Evolutionary conservation across 345 rosid species (phyloP), one percentile per base, ranked within the genome.

Genomic region (Eucalyptus pumila): DNA sequence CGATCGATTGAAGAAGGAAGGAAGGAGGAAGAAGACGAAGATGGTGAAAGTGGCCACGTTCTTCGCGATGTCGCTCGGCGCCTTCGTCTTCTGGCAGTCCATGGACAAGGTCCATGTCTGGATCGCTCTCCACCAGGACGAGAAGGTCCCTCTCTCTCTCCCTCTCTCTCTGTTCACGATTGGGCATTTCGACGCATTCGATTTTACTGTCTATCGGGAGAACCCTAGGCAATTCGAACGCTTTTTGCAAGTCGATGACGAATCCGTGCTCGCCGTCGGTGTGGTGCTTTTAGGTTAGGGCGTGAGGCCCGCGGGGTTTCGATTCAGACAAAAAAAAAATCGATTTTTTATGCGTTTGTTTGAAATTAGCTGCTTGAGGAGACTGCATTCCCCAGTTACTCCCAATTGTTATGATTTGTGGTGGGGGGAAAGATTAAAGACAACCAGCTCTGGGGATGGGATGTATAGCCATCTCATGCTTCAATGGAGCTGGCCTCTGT

Each of bases 61-160:
- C 92, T 94, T 96, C 85, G 98, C 91, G 34, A 95, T 96, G 98
- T 83, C 98, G 85, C 56, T 96, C 50, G 99, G 96, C 4, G 98
- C 99, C 87, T 96, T 97, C 92, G 80, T 94, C 44, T 97, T 96
- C 93, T 96, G 97, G 99, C 96, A 96, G 54, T 90, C 99, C 87
- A 94, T 97, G 99, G 99, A 97, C 76, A 94, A 93, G 90, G 92
- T 97, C 87, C 99, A 97, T 58, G 99, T 97, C 90, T 97, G 98
- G 97, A 96, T 96, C 93, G 99, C 99, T 16, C 91, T 88, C 91
- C 90, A 65, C 51, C 90, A 90, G 32, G 90, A 90, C 87, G 91
- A 90, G 89, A 90, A 88, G 90, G 90, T 90, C 52, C 11, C 37
- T 19, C 50, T 47, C 86, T 15, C 54, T 8, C 69, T 54, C 87